Base-by-base conservation (phyloP, 2,329 filamentous ascomycete genomes). In the Talaromyces islandicus region DNA sequence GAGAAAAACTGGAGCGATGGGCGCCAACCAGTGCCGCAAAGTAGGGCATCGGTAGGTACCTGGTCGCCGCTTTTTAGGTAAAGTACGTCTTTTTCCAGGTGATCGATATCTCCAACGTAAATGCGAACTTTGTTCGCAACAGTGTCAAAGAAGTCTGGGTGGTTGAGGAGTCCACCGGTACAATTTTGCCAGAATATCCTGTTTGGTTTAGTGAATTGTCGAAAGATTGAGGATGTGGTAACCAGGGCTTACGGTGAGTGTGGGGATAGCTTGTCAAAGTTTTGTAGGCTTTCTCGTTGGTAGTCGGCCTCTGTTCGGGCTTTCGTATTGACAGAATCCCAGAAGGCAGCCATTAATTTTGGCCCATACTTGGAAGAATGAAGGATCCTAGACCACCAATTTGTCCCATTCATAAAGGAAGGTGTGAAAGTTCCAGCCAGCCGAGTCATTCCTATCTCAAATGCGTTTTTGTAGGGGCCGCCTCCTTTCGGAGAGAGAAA, bases 391-490 rank as follows among this genome's bases (percentile, higher is more conserved):
- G 57, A 54, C 50, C 50, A 58, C 57, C 57, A 58, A 48, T 54
- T 58, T 48, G 24, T 58, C 25, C 57, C 57, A 32, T 58, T 58
- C 57, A 58, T 48, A 25, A 58, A 29, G 29, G 57, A 58, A 46
- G 50, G 57, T n/a, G 57, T 58, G 30, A 58, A 58, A 11, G 50
- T 58, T 54, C 24, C 57, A 32, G 57, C 57, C 21, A 58, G 50
- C 21, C 57, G 57, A 54, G 57, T 58, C 57, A 58, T 58, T 10
- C 57, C 57, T 58, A 58, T 58, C 57, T 58, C 57, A 54, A 58
- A 58, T 35, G 57, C 51, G 54, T 54, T 58, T 48, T 58, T 58
- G 35, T 58, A 58, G 24, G 51, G 51, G 7, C 57, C 57, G 48
- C 17, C 57, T 54, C 57, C 57, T 32, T 58, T 54, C 17, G 57